Base-by-base conservation (phyloP, 139 green algal genomes). In the Haematococcus lacustris region DNA sequence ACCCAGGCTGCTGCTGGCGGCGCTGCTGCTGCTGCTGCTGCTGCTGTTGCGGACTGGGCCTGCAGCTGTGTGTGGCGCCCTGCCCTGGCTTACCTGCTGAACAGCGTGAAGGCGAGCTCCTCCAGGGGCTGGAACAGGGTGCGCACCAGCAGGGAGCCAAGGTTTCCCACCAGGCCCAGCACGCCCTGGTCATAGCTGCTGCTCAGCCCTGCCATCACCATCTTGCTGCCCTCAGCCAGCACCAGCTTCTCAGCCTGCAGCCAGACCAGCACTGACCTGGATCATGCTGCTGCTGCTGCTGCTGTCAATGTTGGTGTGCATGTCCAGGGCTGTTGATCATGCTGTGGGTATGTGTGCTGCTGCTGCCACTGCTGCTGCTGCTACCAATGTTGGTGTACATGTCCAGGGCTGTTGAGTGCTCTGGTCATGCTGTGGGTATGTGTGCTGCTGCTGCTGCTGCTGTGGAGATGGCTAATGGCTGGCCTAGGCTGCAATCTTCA, bases 111-210 rank as follows among this genome's bases (percentile, higher is more conserved):
- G 21, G 89, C 90, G 17, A 88, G 88, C 71, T 97, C 91, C 73
- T 97, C 92, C 25, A 95, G 68, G 1, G 92, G 92, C 66, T 92
- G 83, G 66, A 97, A 93, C 65, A 95, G 69, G 5, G 87, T 92
- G 37, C 92, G 81, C 38, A 96, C 92, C 26, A 93, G 84, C 61
- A 97, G 76, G 30, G 83, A 91, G 53, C 92, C 92, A 40, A 97
- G 80, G 67, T 93, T 93, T 53, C 66, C 68, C 26, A 95, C 91
- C 53, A 97, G 78, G 4, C 92, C 92, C 60, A 94, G 96, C 71
- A 94, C 90, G 9, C 92, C 92, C 79, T 96, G 86, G 34, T 85
- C 68, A 51, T 80, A 66, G 35, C n/a, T 53, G 60, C 41, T 80
- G 67, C 83, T 68, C 50, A 79, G 34, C 0, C 68, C 77, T 0